A percentile compares a stretch with the other conserved stretches of the same genome.
Conservation (phyloP, 2,329 filamentous ascomycete species). For the Cryphonectria naterciae region DNA sequence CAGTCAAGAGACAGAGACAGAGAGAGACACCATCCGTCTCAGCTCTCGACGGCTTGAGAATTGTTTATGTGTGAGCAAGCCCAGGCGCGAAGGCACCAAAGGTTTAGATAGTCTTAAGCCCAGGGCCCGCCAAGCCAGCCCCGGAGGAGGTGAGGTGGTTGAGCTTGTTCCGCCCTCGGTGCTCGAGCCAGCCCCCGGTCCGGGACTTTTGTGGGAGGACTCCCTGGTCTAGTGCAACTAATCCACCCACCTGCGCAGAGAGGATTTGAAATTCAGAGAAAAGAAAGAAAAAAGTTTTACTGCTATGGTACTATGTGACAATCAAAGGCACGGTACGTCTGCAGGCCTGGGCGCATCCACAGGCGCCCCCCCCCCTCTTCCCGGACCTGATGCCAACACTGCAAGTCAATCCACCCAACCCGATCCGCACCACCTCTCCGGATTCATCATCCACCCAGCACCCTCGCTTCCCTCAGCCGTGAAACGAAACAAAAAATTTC, state of each 20-base stretch:
- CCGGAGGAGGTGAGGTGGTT: not conserved
- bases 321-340: not conserved
- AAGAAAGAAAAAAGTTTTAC: not conserved
- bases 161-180: not conserved
- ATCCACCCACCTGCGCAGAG: too few relatives aligned
- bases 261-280: not conserved
- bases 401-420: slow-evolving; percentile 1
- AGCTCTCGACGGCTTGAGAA: not conserved
- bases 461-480: not conserved
- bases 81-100: not conserved
- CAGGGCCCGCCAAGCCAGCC: not conserved
- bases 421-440: not conserved
- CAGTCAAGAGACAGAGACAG: not conserved
- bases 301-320: not conserved
- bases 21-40: not conserved
- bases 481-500: slow-evolving; percentile 18
- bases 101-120: not conserved
- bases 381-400: not conserved
- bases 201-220: not conserved
- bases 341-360: not conserved
- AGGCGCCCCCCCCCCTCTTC: not conserved
- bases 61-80: not conserved
- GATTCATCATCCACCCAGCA: not conserved
- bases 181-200: not conserved
- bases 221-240: not conserved